Evolutionary conservation across 768 basidiomycete genomes (phyloP).

Genomic region (Fistulinella prunicolor): DNA sequence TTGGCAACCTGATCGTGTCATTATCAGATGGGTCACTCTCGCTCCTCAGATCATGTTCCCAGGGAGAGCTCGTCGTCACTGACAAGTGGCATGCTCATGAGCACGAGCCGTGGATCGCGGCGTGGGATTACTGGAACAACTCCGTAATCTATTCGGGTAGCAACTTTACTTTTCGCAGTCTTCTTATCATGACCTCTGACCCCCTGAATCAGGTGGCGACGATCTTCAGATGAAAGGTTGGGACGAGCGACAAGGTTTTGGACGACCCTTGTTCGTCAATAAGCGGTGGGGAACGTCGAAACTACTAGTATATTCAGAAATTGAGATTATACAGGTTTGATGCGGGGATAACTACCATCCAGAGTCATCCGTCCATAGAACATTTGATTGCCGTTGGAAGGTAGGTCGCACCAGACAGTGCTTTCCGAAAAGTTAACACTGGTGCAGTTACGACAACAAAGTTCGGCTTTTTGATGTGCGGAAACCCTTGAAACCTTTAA

Average conservation of each 20-base stretch:
- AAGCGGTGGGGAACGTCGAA: constrained; percentile 48
- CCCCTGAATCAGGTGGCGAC: constrained; percentile 71
- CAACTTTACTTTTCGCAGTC: constrained; percentile 8
- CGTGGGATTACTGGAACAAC: constrained; percentile 86
- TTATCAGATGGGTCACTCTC: constrained; percentile 76
- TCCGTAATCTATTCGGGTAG: constrained; percentile 82
- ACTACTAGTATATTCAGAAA: neutral
- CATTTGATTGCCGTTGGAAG: constrained; percentile 89
- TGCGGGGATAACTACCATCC: constrained; percentile 89
- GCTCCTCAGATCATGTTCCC: constrained; percentile 51
- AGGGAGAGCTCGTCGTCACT: constrained; percentile 42
- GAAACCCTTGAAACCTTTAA: constrained; percentile 55
- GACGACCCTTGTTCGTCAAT: constrained; percentile 64
- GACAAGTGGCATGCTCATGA: constrained; percentile 86
- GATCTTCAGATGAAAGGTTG: constrained; percentile 88
- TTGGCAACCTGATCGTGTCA: constrained; percentile 70
- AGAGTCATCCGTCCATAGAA: constrained; percentile 76
- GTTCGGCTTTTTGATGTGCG: constrained; percentile 84
- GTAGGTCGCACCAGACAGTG: constrained; percentile 37
- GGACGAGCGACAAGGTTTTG: constrained; percentile 73
- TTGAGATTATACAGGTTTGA: constrained; percentile 61
- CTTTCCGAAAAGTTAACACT: neutral
- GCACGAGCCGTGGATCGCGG: constrained; percentile 90
- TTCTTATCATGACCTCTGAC: neutral
- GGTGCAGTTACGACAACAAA: constrained; percentile 72